Evolutionary conservation across 2,329 filamentous ascomycete genomes (phyloP).

Genomic region (Beauveria scarabaeidicola): DNA sequence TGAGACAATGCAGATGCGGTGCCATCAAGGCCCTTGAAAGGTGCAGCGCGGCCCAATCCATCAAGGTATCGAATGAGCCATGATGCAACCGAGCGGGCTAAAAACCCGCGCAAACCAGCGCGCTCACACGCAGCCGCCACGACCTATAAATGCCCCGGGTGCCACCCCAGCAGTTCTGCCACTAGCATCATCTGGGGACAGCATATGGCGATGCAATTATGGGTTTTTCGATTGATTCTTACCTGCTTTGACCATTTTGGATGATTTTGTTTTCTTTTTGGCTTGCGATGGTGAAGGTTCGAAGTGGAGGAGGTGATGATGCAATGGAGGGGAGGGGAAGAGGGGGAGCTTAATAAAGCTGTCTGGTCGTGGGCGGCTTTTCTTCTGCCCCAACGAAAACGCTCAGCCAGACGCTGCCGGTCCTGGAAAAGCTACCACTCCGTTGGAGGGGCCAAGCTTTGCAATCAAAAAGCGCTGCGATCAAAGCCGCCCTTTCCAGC

Average conservation of each 20-base stretch:
- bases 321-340: slow-evolving; percentile 9
- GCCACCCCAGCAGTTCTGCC: slow-evolving; percentile 7
- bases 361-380: not conserved
- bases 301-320: slow-evolving; percentile 12
- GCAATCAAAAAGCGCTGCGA: not conserved
- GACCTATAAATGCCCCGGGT: slow-evolving; percentile 5
- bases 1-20: not conserved
- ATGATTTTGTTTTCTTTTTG: slow-evolving; percentile 34
- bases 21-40: slow-evolving; percentile 25
- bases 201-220: not conserved
- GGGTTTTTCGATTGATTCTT: slow-evolving; percentile 34
- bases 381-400: not conserved
- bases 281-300: slow-evolving; percentile 16
- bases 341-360: slow-evolving; percentile 7
- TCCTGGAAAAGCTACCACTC: not conserved
- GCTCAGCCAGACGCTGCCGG: not conserved
- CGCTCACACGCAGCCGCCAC: slow-evolving; percentile 17
- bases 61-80: slow-evolving; percentile 33
- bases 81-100: not conserved
- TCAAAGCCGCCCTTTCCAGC: too few relatives aligned
- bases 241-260: slow-evolving; percentile 99
- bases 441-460: not conserved
- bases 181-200: not conserved
- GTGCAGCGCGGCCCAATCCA: slow-evolving; percentile 28
- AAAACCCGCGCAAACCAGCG: slow-evolving; percentile 55